phyloP scores from a whole-genome alignment of 2,329 filamentous ascomycete genomes.

The Apiospora saccharicola region DNA sequence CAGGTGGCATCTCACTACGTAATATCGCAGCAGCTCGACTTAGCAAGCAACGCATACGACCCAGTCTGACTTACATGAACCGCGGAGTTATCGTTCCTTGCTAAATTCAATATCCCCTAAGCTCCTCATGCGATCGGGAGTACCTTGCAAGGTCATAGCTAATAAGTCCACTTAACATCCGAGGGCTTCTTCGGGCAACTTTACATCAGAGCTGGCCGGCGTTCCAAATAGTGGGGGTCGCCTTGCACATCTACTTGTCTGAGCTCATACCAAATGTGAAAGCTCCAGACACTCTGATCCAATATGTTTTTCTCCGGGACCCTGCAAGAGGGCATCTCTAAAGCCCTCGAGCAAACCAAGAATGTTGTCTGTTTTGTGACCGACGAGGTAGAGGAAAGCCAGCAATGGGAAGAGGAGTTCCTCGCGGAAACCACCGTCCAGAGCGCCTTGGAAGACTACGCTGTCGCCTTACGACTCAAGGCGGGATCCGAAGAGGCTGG shows the following conservation, averaged over 20 bases:
- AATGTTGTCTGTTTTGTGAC: conserved; percentile 84
- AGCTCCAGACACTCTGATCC: not conserved
- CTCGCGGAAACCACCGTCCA: conserved; percentile 64
- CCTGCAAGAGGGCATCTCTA: conserved; percentile 80
- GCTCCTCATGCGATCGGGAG: not conserved
- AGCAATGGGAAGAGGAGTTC: conserved; percentile 76
- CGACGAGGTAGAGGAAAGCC: conserved; percentile 76
- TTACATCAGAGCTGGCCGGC: not conserved
- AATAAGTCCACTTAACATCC: not conserved
- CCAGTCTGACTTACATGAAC: not conserved
- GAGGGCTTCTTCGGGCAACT: not conserved
- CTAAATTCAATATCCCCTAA: not conserved
- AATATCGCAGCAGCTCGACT: not conserved
- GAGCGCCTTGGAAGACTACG: conserved; percentile 63
- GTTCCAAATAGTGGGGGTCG: not conserved
- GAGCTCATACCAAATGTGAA: conserved; percentile 2
- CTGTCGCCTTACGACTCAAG: conserved; percentile 73
- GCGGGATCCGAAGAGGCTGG: conserved; percentile 81
- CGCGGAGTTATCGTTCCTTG: not conserved
- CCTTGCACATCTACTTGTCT: not conserved
- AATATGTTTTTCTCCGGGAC: conserved; percentile 83
- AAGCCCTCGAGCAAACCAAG: conserved; percentile 77
- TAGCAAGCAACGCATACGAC: not conserved
- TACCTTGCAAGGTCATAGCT: not conserved
- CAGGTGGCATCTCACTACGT: conserved; percentile 6